Percentiles rank a stretch among this genome's conserved stretches.
These are phyloP conservation scores for Domatiomyces globalis DNA, from an alignment of 2,329 filamentous ascomycete species.

Conservation along the genomic window DNA sequence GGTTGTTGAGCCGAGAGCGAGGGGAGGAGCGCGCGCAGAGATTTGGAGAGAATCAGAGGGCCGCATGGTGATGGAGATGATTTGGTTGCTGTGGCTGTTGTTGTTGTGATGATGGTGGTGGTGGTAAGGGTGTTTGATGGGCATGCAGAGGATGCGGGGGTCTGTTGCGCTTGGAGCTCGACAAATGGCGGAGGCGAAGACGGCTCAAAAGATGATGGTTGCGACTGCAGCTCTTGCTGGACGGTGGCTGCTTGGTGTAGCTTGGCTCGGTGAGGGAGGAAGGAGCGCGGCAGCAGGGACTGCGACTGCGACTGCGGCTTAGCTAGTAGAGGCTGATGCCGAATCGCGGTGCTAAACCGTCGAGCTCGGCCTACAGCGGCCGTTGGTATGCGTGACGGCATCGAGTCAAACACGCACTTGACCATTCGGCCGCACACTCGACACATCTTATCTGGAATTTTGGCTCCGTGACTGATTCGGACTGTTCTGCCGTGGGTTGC, in stretches of 20 bases:
- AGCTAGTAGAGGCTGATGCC: conserved; percentile 1
- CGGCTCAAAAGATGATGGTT: not conserved
- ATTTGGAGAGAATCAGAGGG: conserved; percentile 29
- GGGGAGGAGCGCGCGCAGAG: conserved; percentile 30
- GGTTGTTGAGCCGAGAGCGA: conserved; percentile 30
- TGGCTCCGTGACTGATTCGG: not conserved
- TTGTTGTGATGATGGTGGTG: not conserved
- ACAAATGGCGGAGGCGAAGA: conserved; percentile 15
- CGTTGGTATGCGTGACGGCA: conserved; percentile 14
- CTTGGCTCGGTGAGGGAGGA: conserved; percentile 25
- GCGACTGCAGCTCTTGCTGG: not conserved
- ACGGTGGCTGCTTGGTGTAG: conserved; percentile 25
- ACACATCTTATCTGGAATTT: conserved; percentile 12
- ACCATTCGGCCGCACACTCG: conserved; percentile 18
- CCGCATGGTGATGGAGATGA: conserved; percentile 16
- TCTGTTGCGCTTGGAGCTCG: not conserved
- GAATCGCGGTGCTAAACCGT: not conserved
- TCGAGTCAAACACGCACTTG: conserved; percentile 19
- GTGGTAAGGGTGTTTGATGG: not conserved
- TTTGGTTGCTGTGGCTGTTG: conserved; percentile 2
- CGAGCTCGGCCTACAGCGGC: not conserved
- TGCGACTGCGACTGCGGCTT: not conserved
- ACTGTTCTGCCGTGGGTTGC: not conserved
- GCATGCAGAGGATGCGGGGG: not conserved
- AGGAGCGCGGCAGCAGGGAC: conserved; percentile 11